Evolutionary conservation across 2,329 filamentous ascomycete species (phyloP).

Genomic region (Fusarium sp.): DNA sequence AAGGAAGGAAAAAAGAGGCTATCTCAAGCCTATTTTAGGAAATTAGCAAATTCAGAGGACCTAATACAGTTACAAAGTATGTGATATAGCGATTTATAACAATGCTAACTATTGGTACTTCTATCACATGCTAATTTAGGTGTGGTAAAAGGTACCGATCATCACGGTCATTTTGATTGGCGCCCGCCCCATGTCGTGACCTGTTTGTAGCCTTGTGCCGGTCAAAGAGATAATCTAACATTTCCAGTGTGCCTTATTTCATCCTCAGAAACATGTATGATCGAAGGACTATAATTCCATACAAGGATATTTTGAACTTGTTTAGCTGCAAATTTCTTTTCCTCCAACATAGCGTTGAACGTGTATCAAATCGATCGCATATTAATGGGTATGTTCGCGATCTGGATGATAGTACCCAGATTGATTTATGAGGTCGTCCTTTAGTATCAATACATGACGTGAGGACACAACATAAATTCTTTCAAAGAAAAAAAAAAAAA

Average conservation of each 20-base stretch:
- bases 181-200: too few species aligned
- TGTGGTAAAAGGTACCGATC: too few species aligned
- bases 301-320: neutral
- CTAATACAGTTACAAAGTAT: too few species aligned
- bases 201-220: too few species aligned
- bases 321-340: neutral
- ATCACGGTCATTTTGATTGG: too few species aligned
- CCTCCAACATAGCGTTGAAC: neutral
- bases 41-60: too few species aligned
- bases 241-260: neutral
- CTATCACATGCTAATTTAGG: too few species aligned
- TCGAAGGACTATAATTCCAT: neutral
- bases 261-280: neutral
- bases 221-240: too few species aligned
- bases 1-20: too few species aligned
- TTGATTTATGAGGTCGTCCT: neutral
- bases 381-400: neutral
- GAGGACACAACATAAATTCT: neutral
- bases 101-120: too few species aligned
- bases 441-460: neutral
- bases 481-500: neutral
- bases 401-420: neutral
- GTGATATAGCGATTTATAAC: too few species aligned
- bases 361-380: neutral
- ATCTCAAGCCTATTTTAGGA: too few species aligned